Evolutionary conservation across 306 rosid genomes (phyloP), one percentile per base, ranked within the genome.

Genomic region (Erythrophleum fordii): DNA sequence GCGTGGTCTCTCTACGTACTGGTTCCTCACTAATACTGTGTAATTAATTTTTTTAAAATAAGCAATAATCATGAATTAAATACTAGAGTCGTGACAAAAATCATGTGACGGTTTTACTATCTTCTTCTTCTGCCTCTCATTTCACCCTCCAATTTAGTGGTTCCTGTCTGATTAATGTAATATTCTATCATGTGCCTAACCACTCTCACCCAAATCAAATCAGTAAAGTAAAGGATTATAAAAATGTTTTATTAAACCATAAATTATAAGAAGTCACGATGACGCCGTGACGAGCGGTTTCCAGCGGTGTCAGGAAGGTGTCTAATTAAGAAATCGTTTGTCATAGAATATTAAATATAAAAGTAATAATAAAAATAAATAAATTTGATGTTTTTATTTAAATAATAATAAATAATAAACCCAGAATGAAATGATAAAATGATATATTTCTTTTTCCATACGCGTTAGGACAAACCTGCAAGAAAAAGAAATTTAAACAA

Each of bases 211-310:
- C 20, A 31, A 9, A 16, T 17, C 20, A 64, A 35, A 11, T 4
- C 28, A 10, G 7, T 66, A 22, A 66, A 10, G 34, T n/a, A n/a
- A n/a, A n/a, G n/a, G n/a, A n/a, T n/a, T n/a, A n/a, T n/a, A n/a
- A 20, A 53, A 20, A 53, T 2, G 2, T 8, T 2, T 6, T 8
- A 16, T 29, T 29, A 64, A 64, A 31, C 17, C 9, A 64, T 7
- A 17, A 35, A 35, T 35, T 35, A 35, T 2, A 9, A 65, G 71
- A 34, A 35, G 18, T 20, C 48, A 68, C 25, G 11, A 71, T 11
- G 46, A 73, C 35, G 20, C 77, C 77, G 66, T 73, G 77, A 73
- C 34, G 62, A n/a, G 61, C 76, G 76, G 75, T 48, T n/a, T 1
- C 25, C 0, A 14, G 10, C 13, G 16, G 1, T 10, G 76, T 62